Base-by-base conservation (phyloP, 495 filamentous ascomycete species). In the Podospora appendiculata region DNA sequence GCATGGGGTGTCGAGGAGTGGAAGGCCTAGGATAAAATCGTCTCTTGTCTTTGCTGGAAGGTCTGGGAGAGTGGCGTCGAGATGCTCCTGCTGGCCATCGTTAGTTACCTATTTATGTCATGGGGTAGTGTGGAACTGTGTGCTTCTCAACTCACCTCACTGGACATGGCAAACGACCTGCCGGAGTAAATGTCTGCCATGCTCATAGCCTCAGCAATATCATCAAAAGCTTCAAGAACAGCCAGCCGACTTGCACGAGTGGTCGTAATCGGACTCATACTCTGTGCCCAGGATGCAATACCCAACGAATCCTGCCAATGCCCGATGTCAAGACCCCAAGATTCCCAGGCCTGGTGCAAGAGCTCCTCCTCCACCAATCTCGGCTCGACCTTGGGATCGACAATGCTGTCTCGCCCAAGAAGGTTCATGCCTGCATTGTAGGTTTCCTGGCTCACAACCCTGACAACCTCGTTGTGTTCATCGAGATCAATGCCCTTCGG, bases 371-470 rank as follows among this genome's bases (percentile, higher is more conserved):
- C 77, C 6, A 65, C 46, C 32, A 58, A 50, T 11, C 56, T 36
- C 6, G 58, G 51, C 36, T 57, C 47, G 13, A 42, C 51, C 52
- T 44, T 59, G 44, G 19, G 48, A 12, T 46, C 47, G 33, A 47
- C 57, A 13, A 67, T 55, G 25, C 63, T 67, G 52, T 89, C 83
- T 18, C 81, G 77, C 47, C 74, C 79, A 25, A 89, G 69, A 78
- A 80, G 87, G 33, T 89, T 90, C 87, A 95, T 92, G 36, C 81
- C 88, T 0, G 66, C 61, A 17, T 76, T 67, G 62, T 95, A 96
- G 1, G 91, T 92, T 45, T 81, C 80, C 50, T 89, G 69, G 65
- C 94, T 97, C 35, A 92, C 76, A 32, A 96, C 87, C n/a, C 90
- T 80, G 12, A 90, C 72, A 10, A 68, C 75, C 41, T 86, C 71